phyloP scores from a whole-genome alignment of 78 protist genomes.

The Polysphondylium violaceum region DNA sequence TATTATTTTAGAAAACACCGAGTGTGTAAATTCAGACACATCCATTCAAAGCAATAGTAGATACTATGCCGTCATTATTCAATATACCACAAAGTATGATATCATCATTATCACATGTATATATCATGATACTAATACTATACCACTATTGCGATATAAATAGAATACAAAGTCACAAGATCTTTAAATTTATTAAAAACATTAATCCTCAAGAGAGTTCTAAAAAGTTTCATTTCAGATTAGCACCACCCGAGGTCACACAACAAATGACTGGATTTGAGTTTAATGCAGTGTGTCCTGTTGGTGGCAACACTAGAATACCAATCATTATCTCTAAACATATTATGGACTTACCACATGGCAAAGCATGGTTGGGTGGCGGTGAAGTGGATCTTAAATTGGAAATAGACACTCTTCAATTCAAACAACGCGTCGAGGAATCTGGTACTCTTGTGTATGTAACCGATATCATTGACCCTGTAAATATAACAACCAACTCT shows the following conservation, averaged over 20 bases:
- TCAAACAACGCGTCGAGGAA: constrained; percentile 20
- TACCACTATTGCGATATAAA: neutral
- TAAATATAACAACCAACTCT: neutral
- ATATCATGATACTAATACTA: neutral
- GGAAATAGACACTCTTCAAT: constrained; percentile 26
- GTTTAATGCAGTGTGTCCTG: constrained; percentile 81
- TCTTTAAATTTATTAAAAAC: constrained; percentile 48
- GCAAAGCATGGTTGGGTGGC: constrained; percentile 62
- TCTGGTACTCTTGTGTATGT: constrained; percentile 20
- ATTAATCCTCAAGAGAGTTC: neutral
- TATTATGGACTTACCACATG: constrained; percentile 12
- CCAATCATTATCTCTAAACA: constrained; percentile 64
- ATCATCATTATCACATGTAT: neutral
- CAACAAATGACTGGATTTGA: constrained; percentile 69
- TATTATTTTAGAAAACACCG: constrained; percentile 62
- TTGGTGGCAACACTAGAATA: constrained; percentile 32
- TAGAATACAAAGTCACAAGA: constrained; percentile 68
- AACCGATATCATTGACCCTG: constrained; percentile 25
- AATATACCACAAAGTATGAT: constrained; percentile 66
- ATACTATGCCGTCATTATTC: constrained; percentile 65
- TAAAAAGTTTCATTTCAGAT: constrained; percentile 51
- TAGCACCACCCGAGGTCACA: constrained; percentile 42
- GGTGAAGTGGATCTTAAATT: constrained; percentile 71
- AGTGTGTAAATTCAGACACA: constrained; percentile 45
- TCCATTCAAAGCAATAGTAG: constrained; percentile 62